Evolutionary conservation across 306 rosid genomes (phyloP).

Genomic region (Ormosia emarginata): DNA sequence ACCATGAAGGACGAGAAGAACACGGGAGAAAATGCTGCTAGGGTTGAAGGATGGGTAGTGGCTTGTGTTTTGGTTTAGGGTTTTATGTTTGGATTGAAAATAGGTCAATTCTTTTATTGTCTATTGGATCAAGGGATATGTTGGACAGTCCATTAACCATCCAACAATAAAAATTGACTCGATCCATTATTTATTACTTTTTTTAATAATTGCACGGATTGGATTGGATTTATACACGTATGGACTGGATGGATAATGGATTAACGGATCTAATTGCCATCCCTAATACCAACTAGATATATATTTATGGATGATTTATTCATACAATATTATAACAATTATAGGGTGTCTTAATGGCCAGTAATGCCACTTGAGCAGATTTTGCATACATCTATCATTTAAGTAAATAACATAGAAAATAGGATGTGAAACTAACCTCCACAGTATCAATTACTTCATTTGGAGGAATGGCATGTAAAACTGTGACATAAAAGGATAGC

Average conservation of each 20-base stretch:
- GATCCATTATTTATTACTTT: not conserved
- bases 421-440: slow-evolving; percentile 59
- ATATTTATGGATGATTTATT: not conserved
- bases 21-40: too few species aligned
- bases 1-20: too few species aligned
- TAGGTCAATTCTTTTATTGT: too few species aligned
- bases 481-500: slow-evolving; percentile 40
- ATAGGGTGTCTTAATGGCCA: not conserved
- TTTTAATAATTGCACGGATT: not conserved
- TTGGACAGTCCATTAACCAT: not conserved
- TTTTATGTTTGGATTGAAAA: too few species aligned
- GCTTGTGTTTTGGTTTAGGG: too few species aligned
- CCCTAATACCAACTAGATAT: not conserved
- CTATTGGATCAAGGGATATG: too few species aligned
- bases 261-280: not conserved
- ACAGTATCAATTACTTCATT: slow-evolving; percentile 94
- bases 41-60: too few species aligned
- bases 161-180: not conserved
- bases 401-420: not conserved
- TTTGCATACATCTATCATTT: not conserved
- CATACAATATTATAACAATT: not conserved
- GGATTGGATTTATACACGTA: not conserved
- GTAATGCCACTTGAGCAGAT: not conserved
- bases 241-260: too few species aligned
- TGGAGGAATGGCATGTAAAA: slow-evolving; percentile 86